Evolutionary conservation across 257 asterid species (phyloP).

Genomic region (Solanum virginianum): DNA sequence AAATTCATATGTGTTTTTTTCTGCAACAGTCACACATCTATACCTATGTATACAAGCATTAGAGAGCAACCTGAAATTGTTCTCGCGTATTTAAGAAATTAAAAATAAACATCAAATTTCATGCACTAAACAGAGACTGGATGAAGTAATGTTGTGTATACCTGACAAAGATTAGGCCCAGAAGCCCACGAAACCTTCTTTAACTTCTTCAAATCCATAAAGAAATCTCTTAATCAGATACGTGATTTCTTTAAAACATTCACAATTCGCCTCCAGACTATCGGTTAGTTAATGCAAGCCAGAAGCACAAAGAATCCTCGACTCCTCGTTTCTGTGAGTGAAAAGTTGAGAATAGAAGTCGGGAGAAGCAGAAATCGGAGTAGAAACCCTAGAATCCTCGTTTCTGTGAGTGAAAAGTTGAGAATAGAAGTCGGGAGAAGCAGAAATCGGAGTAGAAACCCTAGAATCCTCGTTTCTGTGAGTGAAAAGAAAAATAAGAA

Average conservation of each 20-base stretch:
- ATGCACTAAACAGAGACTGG: not conserved
- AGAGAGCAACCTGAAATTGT: not conserved
- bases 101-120: not conserved
- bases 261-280: not conserved
- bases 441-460: not conserved
- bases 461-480: not conserved
- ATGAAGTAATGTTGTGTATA: not conserved
- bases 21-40: not conserved
- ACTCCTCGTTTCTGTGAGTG: no score
- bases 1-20: not conserved
- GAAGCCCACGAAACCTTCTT: not conserved
- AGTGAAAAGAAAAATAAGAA: not conserved
- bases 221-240: not conserved
- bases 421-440: not conserved
- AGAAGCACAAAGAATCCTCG: no score
- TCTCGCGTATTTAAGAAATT: not conserved
- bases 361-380: not conserved
- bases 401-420: no score
- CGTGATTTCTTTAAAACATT: not conserved
- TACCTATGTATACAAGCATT: not conserved
- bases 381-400: not conserved
- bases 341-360: not conserved
- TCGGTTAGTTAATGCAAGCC: not conserved
- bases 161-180: conserved; percentile 6
- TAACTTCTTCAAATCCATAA: not conserved